A percentile compares a stretch with the other conserved stretches of the same genome.
These are phyloP conservation scores for Lodderomyces beijingensis DNA, from an alignment of 1,139 yeast species.

Conservation along the genomic window DNA sequence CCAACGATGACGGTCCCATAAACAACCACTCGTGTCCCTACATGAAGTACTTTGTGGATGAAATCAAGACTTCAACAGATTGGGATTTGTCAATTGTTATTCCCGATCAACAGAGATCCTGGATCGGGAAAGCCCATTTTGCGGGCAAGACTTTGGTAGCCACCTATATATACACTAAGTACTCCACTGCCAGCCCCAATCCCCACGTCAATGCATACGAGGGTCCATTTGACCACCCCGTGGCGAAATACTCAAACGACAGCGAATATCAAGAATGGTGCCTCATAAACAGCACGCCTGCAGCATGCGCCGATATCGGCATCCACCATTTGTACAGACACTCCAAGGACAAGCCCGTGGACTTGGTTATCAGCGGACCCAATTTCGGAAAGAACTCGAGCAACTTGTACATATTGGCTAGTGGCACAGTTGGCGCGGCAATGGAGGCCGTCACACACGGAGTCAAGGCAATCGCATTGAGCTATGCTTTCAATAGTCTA, in stretches of 20 bases:
- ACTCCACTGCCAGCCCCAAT: slow-evolving; percentile 26
- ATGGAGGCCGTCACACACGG: slow-evolving; percentile 90
- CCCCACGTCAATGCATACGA: slow-evolving; percentile 43
- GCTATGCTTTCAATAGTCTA: slow-evolving; percentile 67
- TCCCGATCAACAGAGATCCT: slow-evolving; percentile 77
- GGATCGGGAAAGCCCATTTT: slow-evolving; percentile 97
- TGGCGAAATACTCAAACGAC: slow-evolving; percentile 26
- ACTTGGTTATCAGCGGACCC: slow-evolving; percentile 89
- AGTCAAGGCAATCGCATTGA: slow-evolving; percentile 69
- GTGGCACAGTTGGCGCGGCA: slow-evolving; percentile 98
- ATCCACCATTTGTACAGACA: slow-evolving; percentile 60
- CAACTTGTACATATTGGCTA: slow-evolving; percentile 82
- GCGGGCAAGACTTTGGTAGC: slow-evolving; percentile 77
- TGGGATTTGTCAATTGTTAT: slow-evolving; percentile 86
- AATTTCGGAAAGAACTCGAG: slow-evolving; percentile 92
- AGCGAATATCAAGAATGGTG: slow-evolving; percentile 69
- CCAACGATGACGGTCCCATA: slow-evolving; percentile 96
- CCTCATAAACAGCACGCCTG: slow-evolving; percentile 88
- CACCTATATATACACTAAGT: slow-evolving; percentile 56
- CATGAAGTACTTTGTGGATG: slow-evolving; percentile 73
- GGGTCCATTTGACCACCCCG: slow-evolving; percentile 64
- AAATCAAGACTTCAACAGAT: slow-evolving; percentile 57
- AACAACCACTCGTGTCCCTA: slow-evolving; percentile 80
- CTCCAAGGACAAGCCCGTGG: slow-evolving; percentile 55
- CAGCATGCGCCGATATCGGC: slow-evolving; percentile 91